Evolutionary conservation across 345 rosid species (phyloP), one percentile per base, ranked within the genome.

Genomic region (Boechera retrofracta): DNA sequence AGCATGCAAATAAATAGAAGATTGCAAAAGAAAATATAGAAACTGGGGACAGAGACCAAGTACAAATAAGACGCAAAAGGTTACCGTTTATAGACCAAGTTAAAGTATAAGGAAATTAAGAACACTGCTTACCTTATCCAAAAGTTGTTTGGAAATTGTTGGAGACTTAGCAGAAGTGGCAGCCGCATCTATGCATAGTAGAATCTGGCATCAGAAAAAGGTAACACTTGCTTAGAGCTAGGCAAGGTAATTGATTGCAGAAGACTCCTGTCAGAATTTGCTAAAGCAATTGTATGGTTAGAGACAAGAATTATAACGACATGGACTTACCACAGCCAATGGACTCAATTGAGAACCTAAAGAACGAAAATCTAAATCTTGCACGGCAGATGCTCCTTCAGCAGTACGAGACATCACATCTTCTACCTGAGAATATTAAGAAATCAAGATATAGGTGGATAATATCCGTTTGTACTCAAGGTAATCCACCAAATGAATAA

Each of bases 101-200:
- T 58, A 51, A 39, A 52, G 54, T 44, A 35, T 18, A 67, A 32
- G 59, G 52, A 78, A 44, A 67, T 73, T 4, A 72, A 72, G 59
- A 70, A 67, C 57, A 78, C 44, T 59, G 77, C 78, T 86, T 90
- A 80, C 98, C 98, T 87, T 92, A 80, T 92, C 82, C 80, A 94
- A 83, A 72, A 94, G 95, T 76, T 85, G 94, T 74, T 79, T 84
- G 73, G 92, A 92, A 87, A 87, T 88, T 73, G 77, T 74, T 82
- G 87, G 82, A 29, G 93, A 87, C 83, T 79, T 90, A 54, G 98
- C 98, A 75, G 92, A 90, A 79, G 95, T 87, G 61, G 92, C 85
- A 83, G 98, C 98, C 62, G 89, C 93, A 81, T 94, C 98, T 54
- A 94, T 87, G 72, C 95, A 94, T 41, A 94, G 90, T 85, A 92